These are phyloP conservation scores for Kentomonas sorsogonicus DNA, from an alignment of 208 protist species.

Conservation along the genomic window DNA sequence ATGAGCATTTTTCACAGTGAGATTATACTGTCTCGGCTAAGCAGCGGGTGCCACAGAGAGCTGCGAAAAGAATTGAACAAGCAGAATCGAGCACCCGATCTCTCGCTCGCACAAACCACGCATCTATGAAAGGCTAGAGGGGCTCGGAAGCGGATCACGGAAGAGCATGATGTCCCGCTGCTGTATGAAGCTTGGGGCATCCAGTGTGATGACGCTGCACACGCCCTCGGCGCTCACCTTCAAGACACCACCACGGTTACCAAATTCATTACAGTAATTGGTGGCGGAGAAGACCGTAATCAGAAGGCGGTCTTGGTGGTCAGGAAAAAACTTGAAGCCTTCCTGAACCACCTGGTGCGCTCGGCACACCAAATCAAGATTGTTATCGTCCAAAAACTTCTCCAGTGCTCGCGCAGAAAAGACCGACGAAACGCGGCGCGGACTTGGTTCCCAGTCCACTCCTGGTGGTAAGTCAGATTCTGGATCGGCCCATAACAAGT, in stretches of 20 bases:
- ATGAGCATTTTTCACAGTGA: no score
- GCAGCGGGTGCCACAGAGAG: no score
- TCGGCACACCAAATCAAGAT: conserved; percentile 98
- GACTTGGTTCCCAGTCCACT: conserved; percentile 96
- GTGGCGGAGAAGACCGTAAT: conserved; percentile 99
- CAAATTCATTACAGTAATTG: conserved; percentile 99
- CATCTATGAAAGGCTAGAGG: not conserved
- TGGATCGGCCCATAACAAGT: conserved; percentile 99
- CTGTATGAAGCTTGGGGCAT: conserved; percentile 74
- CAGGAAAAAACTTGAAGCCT: conserved; percentile 99
- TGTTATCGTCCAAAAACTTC: conserved; percentile 95
- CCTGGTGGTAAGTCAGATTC: conserved; percentile 91
- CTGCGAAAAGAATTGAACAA: no score
- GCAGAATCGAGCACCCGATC: no score
- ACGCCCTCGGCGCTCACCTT: conserved; percentile 95
- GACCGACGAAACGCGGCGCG: conserved; percentile 97
- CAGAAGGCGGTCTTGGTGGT: conserved; percentile 92
- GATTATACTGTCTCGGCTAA: no score
- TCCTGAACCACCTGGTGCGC: conserved; percentile 99
- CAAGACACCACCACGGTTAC: conserved; percentile 99
- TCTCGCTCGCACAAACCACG: no score
- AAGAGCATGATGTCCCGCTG: conserved; percentile 64
- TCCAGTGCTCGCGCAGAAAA: conserved; percentile 96
- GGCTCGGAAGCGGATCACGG: conserved; percentile 27
- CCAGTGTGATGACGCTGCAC: conserved; percentile 92